Evolutionary conservation across 148 eudicot species (phyloP), one percentile per base, ranked within the genome.

Genomic region (Mesembryanthemum crystallinum): DNA sequence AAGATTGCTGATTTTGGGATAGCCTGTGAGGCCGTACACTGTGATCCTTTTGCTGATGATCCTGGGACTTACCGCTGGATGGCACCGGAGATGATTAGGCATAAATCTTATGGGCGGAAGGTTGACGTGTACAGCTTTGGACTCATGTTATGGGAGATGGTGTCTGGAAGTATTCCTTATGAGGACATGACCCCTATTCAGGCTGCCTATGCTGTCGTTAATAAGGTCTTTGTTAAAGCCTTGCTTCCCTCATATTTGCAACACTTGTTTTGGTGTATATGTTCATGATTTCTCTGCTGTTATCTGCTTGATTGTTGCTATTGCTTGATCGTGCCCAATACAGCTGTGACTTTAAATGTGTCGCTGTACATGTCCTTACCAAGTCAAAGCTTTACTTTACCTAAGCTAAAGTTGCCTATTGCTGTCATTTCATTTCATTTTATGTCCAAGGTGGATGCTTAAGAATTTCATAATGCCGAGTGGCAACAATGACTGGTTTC

Each of bases 51-150:
- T 62, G 88, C 88, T 25, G 94, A 92, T 84, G 97, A 92, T 67
- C 95, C 98, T 7, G 98, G 98, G 60, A 92, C 98, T 27, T 94
- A 90, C 73, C 92, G 97, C 59, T 94, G 98, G 98, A 94, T 94
- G 98, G 98, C 98, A 8, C 98, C 98, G 11, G 98, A 94, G 84
- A 90, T 94, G 98, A 90, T 94, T 74, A 89, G 83, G 73, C 89
- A 87, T 32, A 92, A 90, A 72, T 82, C 82, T 1, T 92, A 94
- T 85, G 96, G 92, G 18, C 73, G 84, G 29, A 94, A 92, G 84
- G 92, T 94, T 23, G 98, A 94, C 79, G 96, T 92, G 25, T 94
- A 94, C 57, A 86, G 98, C 62, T 94, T 94, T 76, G 97, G 97
- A 13, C 90, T 94, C 72, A 88, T 94, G 24, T 75, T 94, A 63